Conservation (phyloP, 2,329 filamentous ascomycete genomes). For the Intubia oerlemansii region DNA sequence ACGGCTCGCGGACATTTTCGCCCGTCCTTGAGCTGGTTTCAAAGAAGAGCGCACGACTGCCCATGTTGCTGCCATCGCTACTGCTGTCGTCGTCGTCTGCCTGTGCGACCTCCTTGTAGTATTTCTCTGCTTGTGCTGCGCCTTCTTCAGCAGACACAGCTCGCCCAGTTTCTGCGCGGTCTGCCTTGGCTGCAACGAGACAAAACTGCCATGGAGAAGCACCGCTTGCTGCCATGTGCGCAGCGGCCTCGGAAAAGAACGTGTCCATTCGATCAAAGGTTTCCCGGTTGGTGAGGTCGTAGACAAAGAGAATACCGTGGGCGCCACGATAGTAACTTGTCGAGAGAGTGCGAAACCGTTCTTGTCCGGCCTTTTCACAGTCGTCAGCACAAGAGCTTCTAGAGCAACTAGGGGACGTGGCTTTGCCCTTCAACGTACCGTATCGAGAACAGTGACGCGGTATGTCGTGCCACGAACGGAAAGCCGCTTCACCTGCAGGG, state of each 20-base stretch:
- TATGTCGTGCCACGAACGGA: constrained; percentile 29
- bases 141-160: constrained; percentile 26
- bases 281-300: constrained; percentile 25
- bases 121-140: constrained; percentile 20
- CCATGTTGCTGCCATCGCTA: too few species aligned
- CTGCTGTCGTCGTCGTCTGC: too few species aligned
- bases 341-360: constrained; percentile 26
- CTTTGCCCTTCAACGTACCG: too few species aligned
- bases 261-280: constrained; percentile 28
- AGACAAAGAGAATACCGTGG: constrained; percentile 26
- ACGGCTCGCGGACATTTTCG: constrained; percentile 27
- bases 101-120: constrained; percentile 10
- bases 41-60: constrained; percentile 23
- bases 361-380: constrained; percentile 25
- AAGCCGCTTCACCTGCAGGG: constrained; percentile 33
- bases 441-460: constrained; percentile 30
- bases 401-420: too few species aligned
- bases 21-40: constrained; percentile 32
- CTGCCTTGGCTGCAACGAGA: constrained; percentile 27
- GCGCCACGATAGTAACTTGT: constrained; percentile 29
- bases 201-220: constrained; percentile 5
- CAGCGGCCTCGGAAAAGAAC: constrained; percentile 31
- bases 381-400: too few species aligned
- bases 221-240: constrained; percentile 17
- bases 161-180: constrained; percentile 20